Evolutionary conservation across 148 eudicot species (phyloP).

Genomic region (Silene latifolia): DNA sequence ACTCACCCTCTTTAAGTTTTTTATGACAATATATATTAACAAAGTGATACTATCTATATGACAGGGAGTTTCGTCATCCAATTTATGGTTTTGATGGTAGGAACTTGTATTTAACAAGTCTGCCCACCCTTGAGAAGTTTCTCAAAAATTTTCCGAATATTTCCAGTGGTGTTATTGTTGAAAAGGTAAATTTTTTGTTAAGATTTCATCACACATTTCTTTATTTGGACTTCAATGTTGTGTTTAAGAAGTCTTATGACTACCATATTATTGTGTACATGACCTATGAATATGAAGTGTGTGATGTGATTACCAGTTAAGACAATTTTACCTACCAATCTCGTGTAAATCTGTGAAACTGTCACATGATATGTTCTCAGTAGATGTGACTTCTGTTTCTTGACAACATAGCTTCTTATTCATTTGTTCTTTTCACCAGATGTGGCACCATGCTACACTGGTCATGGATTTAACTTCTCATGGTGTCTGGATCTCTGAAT

Average conservation of each 20-base stretch:
- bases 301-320: no score
- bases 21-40: no score
- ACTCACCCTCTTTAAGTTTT: no score
- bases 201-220: no score
- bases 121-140: neutral
- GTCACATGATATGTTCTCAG: no score
- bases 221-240: no score
- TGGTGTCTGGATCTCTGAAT: no score
- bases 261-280: neutral
- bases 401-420: slow-evolving; percentile 11
- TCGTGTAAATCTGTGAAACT: neutral
- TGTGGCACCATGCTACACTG: no score
- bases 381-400: neutral
- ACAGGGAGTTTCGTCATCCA: neutral
- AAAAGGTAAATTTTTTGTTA: neutral
- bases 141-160: neutral
- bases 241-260: neutral
- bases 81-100: neutral
- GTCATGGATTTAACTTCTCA: no score
- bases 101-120: neutral
- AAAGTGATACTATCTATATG: neutral
- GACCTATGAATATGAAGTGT: neutral
- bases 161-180: no score
- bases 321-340: no score
- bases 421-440: slow-evolving; percentile 30